Evolutionary conservation across 139 green algal genomes (phyloP), one percentile per base, ranked within the genome.

Genomic region (Chara braunii): DNA sequence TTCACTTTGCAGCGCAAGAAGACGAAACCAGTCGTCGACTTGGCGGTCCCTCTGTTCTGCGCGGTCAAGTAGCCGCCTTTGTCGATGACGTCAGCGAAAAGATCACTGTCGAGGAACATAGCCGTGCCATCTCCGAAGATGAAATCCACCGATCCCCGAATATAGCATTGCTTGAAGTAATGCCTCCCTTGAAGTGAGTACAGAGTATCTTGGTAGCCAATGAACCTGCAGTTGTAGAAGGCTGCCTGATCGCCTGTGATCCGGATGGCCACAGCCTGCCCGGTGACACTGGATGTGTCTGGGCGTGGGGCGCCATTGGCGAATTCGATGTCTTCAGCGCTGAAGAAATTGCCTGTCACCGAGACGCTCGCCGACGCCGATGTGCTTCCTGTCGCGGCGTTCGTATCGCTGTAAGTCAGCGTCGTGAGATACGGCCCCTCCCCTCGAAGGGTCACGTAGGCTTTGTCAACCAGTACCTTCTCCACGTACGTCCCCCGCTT

Each of bases 191-290:
- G n/a, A n/a, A n/a, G n/a, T n/a, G n/a, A n/a, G n/a, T 60, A 64
- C 24, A 64, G 55, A 14, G 55, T 64, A 37, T 64, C 55, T 56
- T 64, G 55, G 22, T n/a, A 64, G 31, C 55, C 55, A 9, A 64
- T 26, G 33, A 64, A 64, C 18, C 55, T 37, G 55, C 31, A 64
- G 55, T 64, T 64, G 8, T 64, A 64, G 40, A 64, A 64, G 24
- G 55, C 55, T 2, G 55, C 55, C n/a, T 35, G 35, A 37, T 64
- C 35, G 28, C 26, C 26, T 24, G 55, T 37, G 36, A 64, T 64
- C 23, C 55, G 30, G 4, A 64, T 14, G 3, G 55, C 55, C 48
- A n/a, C n/a, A n/a, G n/a, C n/a, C n/a, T n/a, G n/a, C n/a, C n/a
- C n/a, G n/a, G n/a, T n/a, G n/a, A n/a, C n/a, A n/a, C n/a, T n/a